phyloP scores from a whole-genome alignment of 2,329 filamentous ascomycete species.

The Colletotrichum somersetense region DNA sequence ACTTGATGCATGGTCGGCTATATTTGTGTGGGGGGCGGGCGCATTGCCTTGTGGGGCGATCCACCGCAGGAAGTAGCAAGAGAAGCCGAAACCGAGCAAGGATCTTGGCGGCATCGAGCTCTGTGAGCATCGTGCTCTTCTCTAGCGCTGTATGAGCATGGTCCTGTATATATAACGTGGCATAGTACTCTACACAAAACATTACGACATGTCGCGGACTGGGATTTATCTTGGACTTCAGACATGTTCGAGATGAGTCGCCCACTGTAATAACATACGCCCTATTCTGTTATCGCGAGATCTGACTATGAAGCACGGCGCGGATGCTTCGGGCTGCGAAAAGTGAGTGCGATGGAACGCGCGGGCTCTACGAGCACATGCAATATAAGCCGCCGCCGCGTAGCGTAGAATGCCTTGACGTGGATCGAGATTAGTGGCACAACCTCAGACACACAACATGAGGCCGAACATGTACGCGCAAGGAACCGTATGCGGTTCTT shows the following conservation, averaged over 20 bases:
- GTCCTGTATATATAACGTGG: too few relatives aligned
- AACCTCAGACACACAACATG: not conserved
- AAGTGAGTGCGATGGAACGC: conserved; percentile 33
- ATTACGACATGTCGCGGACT: not conserved
- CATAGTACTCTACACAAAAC: not conserved
- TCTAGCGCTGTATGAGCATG: too few relatives aligned
- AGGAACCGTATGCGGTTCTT: not conserved
- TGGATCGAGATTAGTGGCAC: conserved; percentile 27
- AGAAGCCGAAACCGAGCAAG: not conserved
- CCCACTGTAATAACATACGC: too few relatives aligned
- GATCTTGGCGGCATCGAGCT: not conserved
- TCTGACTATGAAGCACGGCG: conserved; percentile 16
- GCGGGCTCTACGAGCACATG: not conserved
- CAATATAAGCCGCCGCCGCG: not conserved
- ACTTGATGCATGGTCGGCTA: not conserved
- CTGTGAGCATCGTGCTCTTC: too few relatives aligned
- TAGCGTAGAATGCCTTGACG: conserved; percentile 17
- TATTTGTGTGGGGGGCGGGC: not conserved
- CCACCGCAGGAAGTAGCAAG: not conserved
- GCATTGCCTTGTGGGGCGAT: too few relatives aligned
- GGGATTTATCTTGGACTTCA: not conserved
- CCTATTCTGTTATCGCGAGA: too few relatives aligned
- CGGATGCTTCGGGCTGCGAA: conserved; percentile 17
- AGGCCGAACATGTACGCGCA: not conserved
- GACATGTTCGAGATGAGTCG: not conserved